Conservation (phyloP, 345 rosid genomes). For the Adansonia digitata region DNA sequence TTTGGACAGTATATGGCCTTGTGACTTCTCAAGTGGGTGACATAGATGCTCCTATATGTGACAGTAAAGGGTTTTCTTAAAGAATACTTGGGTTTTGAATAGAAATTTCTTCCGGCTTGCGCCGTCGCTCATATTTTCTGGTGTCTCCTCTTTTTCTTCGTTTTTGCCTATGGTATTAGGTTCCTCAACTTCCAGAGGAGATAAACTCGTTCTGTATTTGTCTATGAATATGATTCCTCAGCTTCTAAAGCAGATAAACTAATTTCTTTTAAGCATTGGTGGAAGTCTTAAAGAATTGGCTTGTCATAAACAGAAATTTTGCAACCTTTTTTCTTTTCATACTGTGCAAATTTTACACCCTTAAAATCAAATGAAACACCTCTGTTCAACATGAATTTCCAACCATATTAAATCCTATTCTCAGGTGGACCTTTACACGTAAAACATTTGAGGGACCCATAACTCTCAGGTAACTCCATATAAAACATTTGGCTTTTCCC, state of each 20-base stretch:
- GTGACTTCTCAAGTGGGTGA: too few species aligned
- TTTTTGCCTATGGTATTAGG: too few species aligned
- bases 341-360: neutral
- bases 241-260: too few species aligned
- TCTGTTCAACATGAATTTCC: neutral
- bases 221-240: too few species aligned
- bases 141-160: slow-evolving; percentile 42
- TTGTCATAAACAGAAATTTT: neutral
- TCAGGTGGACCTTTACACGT: too few species aligned
- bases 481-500: too few species aligned
- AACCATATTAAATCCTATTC: neutral
- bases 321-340: neutral
- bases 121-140: slow-evolving; percentile 51
- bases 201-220: slow-evolving; percentile 10
- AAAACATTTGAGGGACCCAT: too few species aligned
- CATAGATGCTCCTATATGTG: too few species aligned
- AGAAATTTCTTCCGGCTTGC: slow-evolving; percentile 57
- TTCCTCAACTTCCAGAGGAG: slow-evolving; percentile 60
- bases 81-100: slow-evolving; percentile 38
- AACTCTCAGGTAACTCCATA: too few species aligned
- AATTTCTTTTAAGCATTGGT: neutral
- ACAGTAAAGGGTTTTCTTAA: slow-evolving; percentile 45
- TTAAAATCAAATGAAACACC: neutral
- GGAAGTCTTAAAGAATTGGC: neutral
- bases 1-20: too few species aligned